Base-by-base conservation (phyloP, 2,329 filamentous ascomycete species). In the Trichoderma oligosporum region DNA sequence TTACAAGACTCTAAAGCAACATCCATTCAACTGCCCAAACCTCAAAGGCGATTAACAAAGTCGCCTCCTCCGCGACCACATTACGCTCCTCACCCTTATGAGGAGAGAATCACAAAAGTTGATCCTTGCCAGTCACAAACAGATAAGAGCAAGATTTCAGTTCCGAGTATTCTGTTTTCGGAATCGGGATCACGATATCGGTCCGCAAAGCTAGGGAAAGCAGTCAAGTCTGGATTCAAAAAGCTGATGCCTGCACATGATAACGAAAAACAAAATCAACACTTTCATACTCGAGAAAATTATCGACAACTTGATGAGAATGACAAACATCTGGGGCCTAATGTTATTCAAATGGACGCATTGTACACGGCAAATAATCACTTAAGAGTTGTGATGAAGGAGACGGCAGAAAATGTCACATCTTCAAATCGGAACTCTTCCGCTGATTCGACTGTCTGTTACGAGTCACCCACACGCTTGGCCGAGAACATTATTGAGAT, bases 51-150 rank as follows among this genome's bases (percentile, higher is more conserved):
- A 27, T 49, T 58, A 29, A 39, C 33, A 35, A 63, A 56, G 4
- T 66, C 66, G 25, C 68, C 70, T 4, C 61, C 60, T 12, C 66
- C 71, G 7, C 74, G 73, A 72, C 62, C 72, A 8, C 71, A 56
- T 25, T 73, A 67, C 52, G 65, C 69, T 16, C 71, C 72, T 3
- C 63, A 68, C 29, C 68, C 63, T 4, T 64, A 68, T 27, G 63
- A 64, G 25, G 64, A 68, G 51, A 66, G 69, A 35, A 69, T n/a
- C 12, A 18, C 20, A 18, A 16, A 33, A 22, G 7, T 12, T 8
- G 27, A 46, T 18, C 18, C 16, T 36, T 24, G 35, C 14, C 39
- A 36, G 24, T 22, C 4, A 16, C 45, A 38, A 27, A 64, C 22
- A 65, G 59, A 31, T 41, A 49, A 14, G 7, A 25, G 20, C 11